Evolutionary conservation across 169 alveolate species (phyloP), one percentile per base, ranked within the genome.

Genomic region (Plasmodium ovale): DNA sequence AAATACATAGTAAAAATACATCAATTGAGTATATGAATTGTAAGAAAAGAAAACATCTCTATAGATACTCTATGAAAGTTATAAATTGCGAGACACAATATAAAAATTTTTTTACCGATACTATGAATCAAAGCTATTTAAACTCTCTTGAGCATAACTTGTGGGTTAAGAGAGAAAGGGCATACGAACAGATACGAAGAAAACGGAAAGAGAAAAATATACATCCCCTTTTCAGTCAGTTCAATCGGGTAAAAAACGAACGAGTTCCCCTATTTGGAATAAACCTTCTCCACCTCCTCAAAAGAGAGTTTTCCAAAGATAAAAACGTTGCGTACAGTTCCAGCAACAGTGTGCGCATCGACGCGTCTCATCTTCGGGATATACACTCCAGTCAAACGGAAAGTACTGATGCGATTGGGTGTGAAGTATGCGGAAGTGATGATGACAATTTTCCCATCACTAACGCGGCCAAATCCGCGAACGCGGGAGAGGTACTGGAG

Each of bases 131-230:
- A 19, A 27, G 67, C 37, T 77, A 77, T 53, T 14, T 60, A 19
- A 77, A 77, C 47, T 77, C 88, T 0, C 9, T 77, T 1, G 88
- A 77, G 12, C 88, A 77, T 53, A 77, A 77, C 10, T 44, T 77
- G 33, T 77, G 88, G 88, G 19, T 77, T 14, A 77, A 62, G 25
- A 77, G 67, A 23, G 25, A 77, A 12, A 47, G 51, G 2, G 25
- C 3, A 16, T n/a, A 44, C 14, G 88, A 77, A 12, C 47, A 44
- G 51, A 62, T 47, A 10, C 31, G 10, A 9, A 59, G 27, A 16
- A 53, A 67, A 39, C 6, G 21, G 23, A 69, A 77, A 21, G 49
- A 77, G 10, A 33, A 47, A 21, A 35, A 44, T 5, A 77, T 60
- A 0, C 27, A 72, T 16, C 31, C 14, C 21, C 58, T 23, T 29